phyloP scores from a whole-genome alignment of 2,329 filamentous ascomycete genomes.

The Thielaviopsis populi region DNA sequence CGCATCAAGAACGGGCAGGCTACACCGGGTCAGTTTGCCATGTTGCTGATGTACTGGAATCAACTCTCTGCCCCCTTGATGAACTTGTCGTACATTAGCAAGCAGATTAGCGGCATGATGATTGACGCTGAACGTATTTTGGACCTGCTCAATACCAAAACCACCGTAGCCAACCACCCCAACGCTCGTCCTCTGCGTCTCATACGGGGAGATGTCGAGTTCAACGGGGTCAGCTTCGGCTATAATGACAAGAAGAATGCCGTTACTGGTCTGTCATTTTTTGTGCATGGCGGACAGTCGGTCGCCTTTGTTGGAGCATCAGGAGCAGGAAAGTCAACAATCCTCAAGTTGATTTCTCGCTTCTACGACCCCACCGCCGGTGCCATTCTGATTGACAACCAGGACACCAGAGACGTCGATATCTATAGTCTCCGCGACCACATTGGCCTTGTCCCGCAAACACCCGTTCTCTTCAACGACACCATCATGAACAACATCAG shows the following conservation, averaged over 20 bases:
- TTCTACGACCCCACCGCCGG: conserved; percentile 43
- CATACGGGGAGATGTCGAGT: conserved; percentile 38
- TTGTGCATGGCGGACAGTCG: conserved; percentile 36
- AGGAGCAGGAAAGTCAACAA: conserved; percentile 44
- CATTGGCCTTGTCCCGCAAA: conserved; percentile 43
- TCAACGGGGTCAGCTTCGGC: conserved; percentile 40
- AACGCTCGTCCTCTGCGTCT: conserved; percentile 36
- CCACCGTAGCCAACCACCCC: conserved; percentile 39
- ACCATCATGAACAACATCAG: conserved; percentile 45
- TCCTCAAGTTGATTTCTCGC: conserved; percentile 42
- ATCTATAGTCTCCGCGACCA: conserved; percentile 36
- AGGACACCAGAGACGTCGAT: conserved; percentile 41
- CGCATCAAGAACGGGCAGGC: conserved; percentile 48
- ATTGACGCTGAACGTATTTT: conserved; percentile 43
- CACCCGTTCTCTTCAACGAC: conserved; percentile 41
- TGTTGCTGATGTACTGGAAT: conserved; percentile 58
- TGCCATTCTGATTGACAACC: conserved; percentile 39
- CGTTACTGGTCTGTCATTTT: conserved; percentile 38
- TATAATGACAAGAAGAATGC: conserved; percentile 46
- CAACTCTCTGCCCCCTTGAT: conserved; percentile 56
- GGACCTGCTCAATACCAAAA: conserved; percentile 42
- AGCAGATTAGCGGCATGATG: conserved; percentile 40
- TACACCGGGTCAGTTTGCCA: conserved; percentile 52
- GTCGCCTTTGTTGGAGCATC: conserved; percentile 47
- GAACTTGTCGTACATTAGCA: conserved; percentile 48